phyloP scores from a whole-genome alignment of 1,284 basidiomycete species.

The Microbotryum scabiosae region DNA sequence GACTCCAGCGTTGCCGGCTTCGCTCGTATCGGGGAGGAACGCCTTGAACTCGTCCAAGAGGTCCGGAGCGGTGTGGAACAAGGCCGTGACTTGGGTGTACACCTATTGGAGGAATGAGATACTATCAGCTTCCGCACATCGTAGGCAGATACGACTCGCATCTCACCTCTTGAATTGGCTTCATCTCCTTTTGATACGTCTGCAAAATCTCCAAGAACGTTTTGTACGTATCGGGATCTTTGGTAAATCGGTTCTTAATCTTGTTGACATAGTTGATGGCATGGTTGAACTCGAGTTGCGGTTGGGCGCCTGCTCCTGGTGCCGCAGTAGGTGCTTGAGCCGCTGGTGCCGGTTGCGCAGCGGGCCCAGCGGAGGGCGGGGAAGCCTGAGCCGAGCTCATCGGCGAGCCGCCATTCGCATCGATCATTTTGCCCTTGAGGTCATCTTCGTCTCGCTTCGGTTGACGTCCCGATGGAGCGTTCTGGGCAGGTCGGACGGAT shows the following conservation, averaged over 20 bases:
- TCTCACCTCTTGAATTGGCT: constrained; percentile 74
- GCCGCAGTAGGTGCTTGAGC: constrained; percentile 8
- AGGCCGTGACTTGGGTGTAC: constrained; percentile 79
- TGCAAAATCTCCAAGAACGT: constrained; percentile 96
- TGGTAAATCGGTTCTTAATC: constrained; percentile 86
- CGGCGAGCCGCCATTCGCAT: not conserved
- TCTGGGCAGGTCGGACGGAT: not conserved
- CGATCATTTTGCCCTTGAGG: not conserved
- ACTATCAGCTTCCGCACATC: not conserved
- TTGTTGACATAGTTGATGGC: constrained; percentile 97
- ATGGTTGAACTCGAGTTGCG: constrained; percentile 73
- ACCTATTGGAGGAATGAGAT: constrained; percentile 56
- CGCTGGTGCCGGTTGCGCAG: constrained; percentile 13
- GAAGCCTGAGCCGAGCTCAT: not conserved
- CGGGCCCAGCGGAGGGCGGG: constrained; percentile 4
- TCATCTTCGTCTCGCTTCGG: no score
- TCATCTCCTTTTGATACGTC: constrained; percentile 91
- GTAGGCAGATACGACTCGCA: not conserved
- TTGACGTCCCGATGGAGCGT: no score
- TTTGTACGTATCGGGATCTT: constrained; percentile 92
- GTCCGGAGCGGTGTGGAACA: constrained; percentile 90
- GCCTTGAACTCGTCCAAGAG: constrained; percentile 92
- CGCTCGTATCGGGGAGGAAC: constrained; percentile 67
- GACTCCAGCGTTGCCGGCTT: constrained; percentile 1
- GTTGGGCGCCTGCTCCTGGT: not conserved